Percentiles rank a stretch among this genome's conserved stretches.
Evolutionary conservation across 345 rosid species (phyloP).

Genomic region (Eucalyptus decipiens): DNA sequence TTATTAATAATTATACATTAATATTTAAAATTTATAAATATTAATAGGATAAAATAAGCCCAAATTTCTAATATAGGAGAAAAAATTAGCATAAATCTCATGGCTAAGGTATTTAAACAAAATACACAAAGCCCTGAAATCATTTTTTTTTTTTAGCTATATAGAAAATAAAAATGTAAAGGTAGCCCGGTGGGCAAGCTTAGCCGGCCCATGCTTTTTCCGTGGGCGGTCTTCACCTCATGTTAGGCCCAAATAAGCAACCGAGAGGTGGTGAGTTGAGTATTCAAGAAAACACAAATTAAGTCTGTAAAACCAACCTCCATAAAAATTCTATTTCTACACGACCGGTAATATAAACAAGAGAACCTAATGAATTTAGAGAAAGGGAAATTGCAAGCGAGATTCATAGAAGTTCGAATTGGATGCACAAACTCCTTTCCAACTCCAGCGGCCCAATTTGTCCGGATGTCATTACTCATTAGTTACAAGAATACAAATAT

Average conservation of each 20-base stretch:
- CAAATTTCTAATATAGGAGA: not conserved
- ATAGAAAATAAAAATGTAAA: not conserved
- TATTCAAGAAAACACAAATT: not conserved
- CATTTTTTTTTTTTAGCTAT: not conserved
- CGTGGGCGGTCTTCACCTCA: not conserved
- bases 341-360: not conserved
- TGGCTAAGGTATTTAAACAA: not conserved
- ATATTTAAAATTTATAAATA: not conserved
- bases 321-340: not conserved
- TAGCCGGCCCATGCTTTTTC: not conserved
- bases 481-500: not conserved
- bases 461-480: not conserved
- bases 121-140: not conserved
- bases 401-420: not conserved
- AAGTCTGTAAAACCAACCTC: not conserved
- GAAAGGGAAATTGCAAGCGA: not conserved
- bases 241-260: not conserved
- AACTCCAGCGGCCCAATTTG: not conserved
- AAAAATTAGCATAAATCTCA: not conserved
- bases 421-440: not conserved
- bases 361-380: not conserved
- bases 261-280: not conserved
- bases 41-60: not conserved
- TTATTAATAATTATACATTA: not conserved
- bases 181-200: not conserved